Percentiles rank a stretch among this genome's conserved stretches.
These are phyloP conservation scores for Pseudocercospora eumusae DNA, from an alignment of 2,329 filamentous ascomycete genomes.

Conservation along the genomic window DNA sequence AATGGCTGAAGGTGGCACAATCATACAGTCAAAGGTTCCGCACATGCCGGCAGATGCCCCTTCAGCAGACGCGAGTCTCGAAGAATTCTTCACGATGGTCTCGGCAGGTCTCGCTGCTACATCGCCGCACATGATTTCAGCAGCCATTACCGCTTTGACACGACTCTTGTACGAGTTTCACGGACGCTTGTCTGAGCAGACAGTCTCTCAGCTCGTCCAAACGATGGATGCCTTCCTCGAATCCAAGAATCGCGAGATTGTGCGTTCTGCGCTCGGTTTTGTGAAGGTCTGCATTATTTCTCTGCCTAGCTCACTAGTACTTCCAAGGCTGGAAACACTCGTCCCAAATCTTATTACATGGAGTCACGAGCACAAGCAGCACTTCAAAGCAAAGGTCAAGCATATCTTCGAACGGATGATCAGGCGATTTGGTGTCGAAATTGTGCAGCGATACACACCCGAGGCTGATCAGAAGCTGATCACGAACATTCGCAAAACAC, in stretches of 20 bases:
- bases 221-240: constrained; percentile 96
- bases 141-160: constrained; percentile 91
- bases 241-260: constrained; percentile 95
- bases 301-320: constrained; percentile 75
- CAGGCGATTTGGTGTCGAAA: constrained; percentile 80
- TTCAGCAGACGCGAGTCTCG: constrained; percentile 74
- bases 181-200: constrained; percentile 64
- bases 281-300: constrained; percentile 94
- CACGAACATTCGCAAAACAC: constrained; percentile 90
- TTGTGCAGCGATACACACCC: constrained; percentile 77
- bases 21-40: constrained; percentile 82
- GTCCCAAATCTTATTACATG: constrained; percentile 91
- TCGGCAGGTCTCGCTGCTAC: constrained; percentile 90
- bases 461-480: constrained; percentile 88
- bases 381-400: constrained; percentile 96
- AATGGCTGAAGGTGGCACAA: constrained; percentile 72
- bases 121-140: constrained; percentile 95
- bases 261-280: constrained; percentile 90
- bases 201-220: constrained; percentile 81
- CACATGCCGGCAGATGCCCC: constrained; percentile 81
- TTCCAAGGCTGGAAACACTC: constrained; percentile 72
- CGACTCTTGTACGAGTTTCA: constrained; percentile 94
- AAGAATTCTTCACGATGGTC: constrained; percentile 98
- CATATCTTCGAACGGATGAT: constrained; percentile 96
- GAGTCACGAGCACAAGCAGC: constrained; percentile 97